Conservation (phyloP, 305 asterid species). For the Fraxinus ornus region DNA sequence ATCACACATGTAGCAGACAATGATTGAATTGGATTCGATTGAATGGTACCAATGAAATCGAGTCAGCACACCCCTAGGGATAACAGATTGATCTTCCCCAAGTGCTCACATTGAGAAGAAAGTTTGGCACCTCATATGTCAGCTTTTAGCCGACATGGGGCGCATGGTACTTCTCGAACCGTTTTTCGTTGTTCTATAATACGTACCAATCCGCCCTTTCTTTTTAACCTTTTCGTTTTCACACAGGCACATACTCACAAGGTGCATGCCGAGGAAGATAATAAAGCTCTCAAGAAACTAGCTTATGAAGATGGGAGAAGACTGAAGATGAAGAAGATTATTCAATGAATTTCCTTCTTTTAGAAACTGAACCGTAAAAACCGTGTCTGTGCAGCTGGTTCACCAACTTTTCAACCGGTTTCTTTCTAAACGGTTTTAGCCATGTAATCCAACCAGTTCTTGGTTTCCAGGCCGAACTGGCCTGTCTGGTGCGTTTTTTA, state of each 20-base stretch:
- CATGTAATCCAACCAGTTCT: not conserved
- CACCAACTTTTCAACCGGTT: not conserved
- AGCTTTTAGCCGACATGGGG: not conserved
- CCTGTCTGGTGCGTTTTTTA: not conserved
- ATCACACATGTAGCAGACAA: not conserved
- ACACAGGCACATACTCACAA: not conserved
- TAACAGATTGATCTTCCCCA: not conserved
- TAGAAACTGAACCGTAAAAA: not conserved
- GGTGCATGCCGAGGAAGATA: not conserved
- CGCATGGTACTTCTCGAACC: not conserved
- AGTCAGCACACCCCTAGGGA: not conserved
- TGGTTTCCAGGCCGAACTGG: not conserved
- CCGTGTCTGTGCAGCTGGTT: not conserved
- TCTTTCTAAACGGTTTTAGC: not conserved
- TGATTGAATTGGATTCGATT: not conserved
- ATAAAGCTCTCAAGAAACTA: not conserved
- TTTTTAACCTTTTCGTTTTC: not conserved
- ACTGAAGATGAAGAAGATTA: not conserved
- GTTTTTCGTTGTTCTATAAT: not conserved
- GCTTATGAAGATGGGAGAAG: not conserved
- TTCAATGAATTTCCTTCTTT: not conserved
- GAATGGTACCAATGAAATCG: not conserved
- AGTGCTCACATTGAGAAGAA: not conserved
- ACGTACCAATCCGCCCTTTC: not conserved
- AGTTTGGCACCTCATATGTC: not conserved